Base-by-base conservation (phyloP, 2,329 filamentous ascomycete genomes). In the Sordariomycetes sp. region DNA sequence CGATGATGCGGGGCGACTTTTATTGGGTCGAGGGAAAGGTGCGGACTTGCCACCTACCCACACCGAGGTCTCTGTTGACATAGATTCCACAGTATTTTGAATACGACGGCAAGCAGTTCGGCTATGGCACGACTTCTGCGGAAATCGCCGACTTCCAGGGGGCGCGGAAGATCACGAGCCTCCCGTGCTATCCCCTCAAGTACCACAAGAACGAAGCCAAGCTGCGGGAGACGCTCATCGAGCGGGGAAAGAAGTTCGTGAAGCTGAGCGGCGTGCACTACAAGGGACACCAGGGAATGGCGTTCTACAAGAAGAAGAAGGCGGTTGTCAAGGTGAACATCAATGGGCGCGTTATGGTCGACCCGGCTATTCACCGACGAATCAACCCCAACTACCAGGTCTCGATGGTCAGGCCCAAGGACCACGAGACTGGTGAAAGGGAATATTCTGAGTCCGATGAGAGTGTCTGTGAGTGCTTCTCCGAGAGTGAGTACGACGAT, bases 341-440 rank as follows among this genome's bases (percentile, higher is more conserved):
- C 68, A 89, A 90, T 61, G 87, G 90, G 20, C 84, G 91, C 34
- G 79, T 95, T 61, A 96, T 96, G 90, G 77, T 96, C 25, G 91
- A 96, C 65, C 83, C 89, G 0, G 83, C 83, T 3, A 88, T 87
- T 50, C 90, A 95, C 70, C 82, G 89, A 10, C 82, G 89, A 36
- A 88, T 92, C 68, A 89, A 94, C 62, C 88, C 90, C 1, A 95
- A 95, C 66, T 95, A 95, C 62, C 81, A 80, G 0, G 81, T 92
- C 63, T 89, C 86, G 24, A 77, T 80, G 1, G 84, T 95, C 57
- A 84, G 86, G 54, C 81, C 87, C 0, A 86, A 87, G 62, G 85
- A 90, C 59, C 77, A 82, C 28, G 81, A 87, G 62, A 68, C 82
- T 1, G 64, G 83, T 1, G 77, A 76, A 6, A 71, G 71, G 24